phyloP scores from a whole-genome alignment of 2,329 filamentous ascomycete genomes.

The Chrysoporthe puriensis region DNA sequence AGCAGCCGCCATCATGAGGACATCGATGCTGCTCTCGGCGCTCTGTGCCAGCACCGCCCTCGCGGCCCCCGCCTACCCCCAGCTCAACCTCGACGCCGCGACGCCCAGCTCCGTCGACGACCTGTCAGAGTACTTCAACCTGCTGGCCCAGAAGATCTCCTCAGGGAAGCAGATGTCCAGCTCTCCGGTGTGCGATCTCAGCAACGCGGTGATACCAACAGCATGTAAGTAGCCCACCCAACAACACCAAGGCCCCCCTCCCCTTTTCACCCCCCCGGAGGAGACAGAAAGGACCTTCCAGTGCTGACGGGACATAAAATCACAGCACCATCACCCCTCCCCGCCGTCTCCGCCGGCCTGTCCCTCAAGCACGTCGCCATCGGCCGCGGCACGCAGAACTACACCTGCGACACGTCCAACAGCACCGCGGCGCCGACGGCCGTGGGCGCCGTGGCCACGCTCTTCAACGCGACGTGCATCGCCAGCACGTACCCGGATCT shows the following conservation, averaged over 20 bases:
- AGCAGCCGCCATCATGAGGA: constrained; percentile 51
- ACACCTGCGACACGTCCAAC: constrained; percentile 74
- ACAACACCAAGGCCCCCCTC: constrained; percentile 14
- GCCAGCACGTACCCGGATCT: constrained; percentile 71
- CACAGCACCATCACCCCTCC: constrained; percentile 61
- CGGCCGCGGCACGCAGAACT: constrained; percentile 91
- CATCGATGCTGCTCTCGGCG: constrained; percentile 51
- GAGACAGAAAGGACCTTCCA: not conserved
- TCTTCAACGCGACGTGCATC: constrained; percentile 87
- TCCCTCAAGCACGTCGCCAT: constrained; percentile 77
- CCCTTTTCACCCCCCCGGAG: too few relatives aligned
- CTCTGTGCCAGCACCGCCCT: constrained; percentile 47
- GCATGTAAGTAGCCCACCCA: constrained; percentile 16
- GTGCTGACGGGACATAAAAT: constrained; percentile 35
- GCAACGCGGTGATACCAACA: constrained; percentile 53
- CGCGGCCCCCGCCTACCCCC: constrained; percentile 52
- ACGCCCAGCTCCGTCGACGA: constrained; percentile 46
- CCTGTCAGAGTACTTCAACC: constrained; percentile 65
- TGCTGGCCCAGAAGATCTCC: constrained; percentile 59
- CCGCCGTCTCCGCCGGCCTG: constrained; percentile 62
- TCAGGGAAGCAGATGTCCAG: constrained; percentile 45
- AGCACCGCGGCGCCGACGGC: constrained; percentile 64
- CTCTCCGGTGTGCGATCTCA: constrained; percentile 58
- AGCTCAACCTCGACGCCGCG: constrained; percentile 45
- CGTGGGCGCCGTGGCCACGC: constrained; percentile 75